Evolutionary conservation across 2,329 filamentous ascomycete species (phyloP).

Genomic region (Botrytis hyacinthi): DNA sequence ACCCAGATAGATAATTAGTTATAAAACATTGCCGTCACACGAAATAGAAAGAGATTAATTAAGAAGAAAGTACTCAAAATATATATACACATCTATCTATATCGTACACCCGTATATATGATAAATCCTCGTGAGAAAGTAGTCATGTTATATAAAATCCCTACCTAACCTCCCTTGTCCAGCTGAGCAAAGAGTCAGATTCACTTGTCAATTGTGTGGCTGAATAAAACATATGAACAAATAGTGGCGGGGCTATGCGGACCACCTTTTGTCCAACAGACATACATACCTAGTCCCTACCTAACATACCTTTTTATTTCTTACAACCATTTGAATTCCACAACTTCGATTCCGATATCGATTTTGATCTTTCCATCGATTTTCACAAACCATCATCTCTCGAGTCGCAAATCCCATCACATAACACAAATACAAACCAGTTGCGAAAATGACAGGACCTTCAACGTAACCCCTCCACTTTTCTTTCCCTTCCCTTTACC

Average conservation of each 20-base stretch:
- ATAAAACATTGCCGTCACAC: no score
- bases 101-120: not conserved
- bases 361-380: not conserved
- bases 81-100: not conserved
- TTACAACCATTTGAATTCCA: not conserved
- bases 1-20: no score
- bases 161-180: not conserved
- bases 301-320: not conserved
- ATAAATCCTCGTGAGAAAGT: not conserved
- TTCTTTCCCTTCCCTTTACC: not conserved
- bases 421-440: not conserved
- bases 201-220: constrained; percentile 8
- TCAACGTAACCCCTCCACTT: constrained; percentile 30
- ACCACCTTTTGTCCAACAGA: constrained; percentile 10
- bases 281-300: not conserved
- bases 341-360: not conserved
- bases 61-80: no score
- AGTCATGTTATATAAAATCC: not conserved
- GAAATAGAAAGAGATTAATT: no score
- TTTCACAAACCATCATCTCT: not conserved
- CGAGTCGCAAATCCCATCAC: not conserved
- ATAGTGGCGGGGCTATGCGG: constrained; percentile 11
- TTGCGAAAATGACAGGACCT: constrained; percentile 34
- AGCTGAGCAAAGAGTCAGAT: constrained; percentile 5
- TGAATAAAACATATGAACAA: not conserved